A percentile compares a stretch with the other conserved stretches of the same genome.
phyloP scores from a whole-genome alignment of 2,329 filamentous ascomycete species.

The Cephalotrichum gorgonifer region DNA sequence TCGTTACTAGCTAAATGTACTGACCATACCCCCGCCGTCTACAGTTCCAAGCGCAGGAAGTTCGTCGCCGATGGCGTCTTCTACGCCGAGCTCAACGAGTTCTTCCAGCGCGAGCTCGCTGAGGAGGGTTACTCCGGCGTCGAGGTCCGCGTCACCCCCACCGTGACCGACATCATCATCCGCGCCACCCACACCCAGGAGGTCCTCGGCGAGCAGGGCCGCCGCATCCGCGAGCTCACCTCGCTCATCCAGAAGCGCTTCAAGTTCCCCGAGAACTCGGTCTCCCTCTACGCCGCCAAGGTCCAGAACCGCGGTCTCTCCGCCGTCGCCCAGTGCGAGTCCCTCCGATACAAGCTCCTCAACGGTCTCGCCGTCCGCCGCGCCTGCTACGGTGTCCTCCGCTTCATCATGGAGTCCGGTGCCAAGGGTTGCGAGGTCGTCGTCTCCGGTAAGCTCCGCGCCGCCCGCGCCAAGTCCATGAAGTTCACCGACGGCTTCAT shows the following conservation, averaged over 20 bases:
- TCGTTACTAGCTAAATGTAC: not conserved
- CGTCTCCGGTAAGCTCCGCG: conserved; percentile 97
- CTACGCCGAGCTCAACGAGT: conserved; percentile 99
- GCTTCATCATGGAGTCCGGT: conserved; percentile 99
- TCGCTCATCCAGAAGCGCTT: conserved; percentile 99
- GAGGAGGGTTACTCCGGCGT: conserved; percentile 99
- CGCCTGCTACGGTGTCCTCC: conserved; percentile 99
- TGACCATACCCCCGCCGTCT: conserved; percentile 5
- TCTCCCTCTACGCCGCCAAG: conserved; percentile 99
- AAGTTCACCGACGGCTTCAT: conserved; percentile 99
- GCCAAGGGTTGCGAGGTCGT: conserved; percentile 99
- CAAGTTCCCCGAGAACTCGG: conserved; percentile 99
- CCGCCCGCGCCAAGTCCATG: conserved; percentile 99
- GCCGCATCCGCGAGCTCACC: conserved; percentile 99
- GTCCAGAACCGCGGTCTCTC: conserved; percentile 99
- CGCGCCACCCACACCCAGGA: conserved; percentile 99
- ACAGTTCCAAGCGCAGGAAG: conserved; percentile 85
- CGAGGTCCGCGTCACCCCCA: conserved; percentile 98
- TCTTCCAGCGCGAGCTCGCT: conserved; percentile 99
- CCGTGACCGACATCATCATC: conserved; percentile 99
- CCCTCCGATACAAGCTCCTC: conserved; percentile 99
- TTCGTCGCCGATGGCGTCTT: conserved; percentile 98
- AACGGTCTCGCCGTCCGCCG: conserved; percentile 98
- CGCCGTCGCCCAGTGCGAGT: conserved; percentile 99
- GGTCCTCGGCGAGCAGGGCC: conserved; percentile 98